Conservation (phyloP, 805 yeast species). For the Schizosaccharomyces osmophilus region DNA sequence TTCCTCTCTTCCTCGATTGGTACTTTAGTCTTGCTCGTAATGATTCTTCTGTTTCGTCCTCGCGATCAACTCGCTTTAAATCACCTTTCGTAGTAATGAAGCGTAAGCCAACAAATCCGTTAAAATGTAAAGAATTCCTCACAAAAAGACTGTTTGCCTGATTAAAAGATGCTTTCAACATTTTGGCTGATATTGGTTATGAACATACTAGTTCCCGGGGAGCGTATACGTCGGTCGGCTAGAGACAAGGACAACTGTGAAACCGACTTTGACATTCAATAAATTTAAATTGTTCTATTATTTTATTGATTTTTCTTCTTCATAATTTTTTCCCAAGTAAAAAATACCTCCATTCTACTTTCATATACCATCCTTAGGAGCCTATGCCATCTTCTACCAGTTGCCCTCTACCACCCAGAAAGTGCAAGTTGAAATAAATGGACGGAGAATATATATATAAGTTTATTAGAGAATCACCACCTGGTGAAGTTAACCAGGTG, state of each 20-base stretch:
- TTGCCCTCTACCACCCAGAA: not conserved
- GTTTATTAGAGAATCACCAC: not conserved
- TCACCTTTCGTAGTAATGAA: not conserved
- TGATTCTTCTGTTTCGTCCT: conserved; percentile 43
- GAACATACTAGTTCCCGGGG: no score
- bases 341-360: no score
- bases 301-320: no score
- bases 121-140: not conserved
- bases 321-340: no score
- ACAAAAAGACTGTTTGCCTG: not conserved
- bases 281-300: no score
- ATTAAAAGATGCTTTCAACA: no score
- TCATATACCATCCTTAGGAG: not conserved
- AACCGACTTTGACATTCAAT: no score
- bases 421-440: not conserved
- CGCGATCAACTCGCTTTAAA: conserved; percentile 25
- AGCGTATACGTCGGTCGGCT: no score
- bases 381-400: not conserved
- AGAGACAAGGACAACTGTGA: no score
- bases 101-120: not conserved
- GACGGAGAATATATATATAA: not conserved
- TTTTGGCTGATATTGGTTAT: no score
- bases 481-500: not conserved
- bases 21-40: conserved; percentile 74
- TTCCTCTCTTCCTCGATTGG: conserved; percentile 87